Conservation (phyloP, 345 rosid species). For the Eucalyptus brandiana region DNA sequence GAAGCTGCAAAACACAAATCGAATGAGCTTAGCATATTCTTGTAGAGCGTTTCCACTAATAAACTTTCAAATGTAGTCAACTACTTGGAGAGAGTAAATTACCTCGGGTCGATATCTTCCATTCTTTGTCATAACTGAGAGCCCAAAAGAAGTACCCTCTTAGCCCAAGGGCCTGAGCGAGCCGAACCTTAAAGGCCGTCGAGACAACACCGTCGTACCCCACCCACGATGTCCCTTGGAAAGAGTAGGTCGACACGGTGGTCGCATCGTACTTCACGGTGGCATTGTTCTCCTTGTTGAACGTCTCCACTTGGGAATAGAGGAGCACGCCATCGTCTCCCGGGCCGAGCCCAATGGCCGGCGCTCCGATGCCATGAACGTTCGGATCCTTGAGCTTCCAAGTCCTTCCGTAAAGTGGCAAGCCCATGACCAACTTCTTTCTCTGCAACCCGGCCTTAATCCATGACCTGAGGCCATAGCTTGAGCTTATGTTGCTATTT, state of each 20-base stretch:
- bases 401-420: conserved; percentile 14
- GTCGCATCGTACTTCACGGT: not conserved
- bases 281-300: not conserved
- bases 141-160: conserved; percentile 19
- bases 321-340: not conserved
- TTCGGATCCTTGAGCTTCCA: conserved; percentile 11
- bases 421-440: conserved; percentile 8
- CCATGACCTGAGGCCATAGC: conserved; percentile 11
- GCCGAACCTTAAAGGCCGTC: not conserved
- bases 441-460: not conserved
- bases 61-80: not conserved
- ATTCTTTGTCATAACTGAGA: not conserved
- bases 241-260: conserved; percentile 10
- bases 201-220: conserved; percentile 9
- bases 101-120: conserved; percentile 6
- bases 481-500: conserved; percentile 1
- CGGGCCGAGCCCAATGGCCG: conserved; percentile 9
- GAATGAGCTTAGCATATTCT: not conserved
- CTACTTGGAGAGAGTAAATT: not conserved
- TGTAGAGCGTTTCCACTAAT: too few relatives aligned
- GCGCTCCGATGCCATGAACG: not conserved
- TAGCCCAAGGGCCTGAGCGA: not conserved
- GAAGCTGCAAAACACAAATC: not conserved
- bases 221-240: conserved; percentile 3
- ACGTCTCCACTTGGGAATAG: not conserved